Evolutionary conservation across 129 eudicot species (phyloP), one percentile per base, ranked within the genome.

Genomic region (Artemisia tridentata): DNA sequence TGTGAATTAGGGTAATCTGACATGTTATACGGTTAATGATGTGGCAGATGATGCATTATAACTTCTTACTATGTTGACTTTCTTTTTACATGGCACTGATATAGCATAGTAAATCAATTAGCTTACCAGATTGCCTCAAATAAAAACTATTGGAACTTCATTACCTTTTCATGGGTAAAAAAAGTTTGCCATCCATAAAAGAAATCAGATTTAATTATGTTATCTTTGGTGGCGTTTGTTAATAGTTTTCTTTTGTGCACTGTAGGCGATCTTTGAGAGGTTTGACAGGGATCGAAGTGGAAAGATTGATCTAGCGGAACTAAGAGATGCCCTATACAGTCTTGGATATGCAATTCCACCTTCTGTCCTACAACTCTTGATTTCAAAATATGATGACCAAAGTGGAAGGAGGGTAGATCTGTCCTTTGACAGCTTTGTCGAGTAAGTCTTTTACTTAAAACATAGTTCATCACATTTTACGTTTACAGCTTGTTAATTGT

Each of bases 211-310:
- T 38, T 38, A 38, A 38, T 11, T 38, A 38, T 38, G 45, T 38
- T 7, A 8, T 38, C 45, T 38, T 38, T 38, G 45, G 34, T 69
- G 75, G 23, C 9, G 17, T 59, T 69, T 69, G 3, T 38, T 69
- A 55, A 69, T 60, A 50, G 4, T 31, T 46, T 49, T 47, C 46
- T 48, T 65, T 21, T 69, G 62, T 66, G 45, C 62, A 69, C 41
- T 43, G 15, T 73, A 91, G 97, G 91, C 80, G 50, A 88, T 91
- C 25, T 91, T 88, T 67, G 96, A 91, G 84, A 84, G 96, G 79
- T 91, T 82, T 79, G 97, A 91, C 81, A 82, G 93, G 82, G 96
- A 91, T 68, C 82, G 93, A 52, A 86, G 96, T 75, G 96, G 97
- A 72, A 91, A 84, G 65, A 88, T 91, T 17, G 93, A 91, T 75